A percentile compares a stretch with the other conserved stretches of the same genome.
Conservation (phyloP, 1,284 basidiomycete species). For the Ceratobasidium sp. region DNA sequence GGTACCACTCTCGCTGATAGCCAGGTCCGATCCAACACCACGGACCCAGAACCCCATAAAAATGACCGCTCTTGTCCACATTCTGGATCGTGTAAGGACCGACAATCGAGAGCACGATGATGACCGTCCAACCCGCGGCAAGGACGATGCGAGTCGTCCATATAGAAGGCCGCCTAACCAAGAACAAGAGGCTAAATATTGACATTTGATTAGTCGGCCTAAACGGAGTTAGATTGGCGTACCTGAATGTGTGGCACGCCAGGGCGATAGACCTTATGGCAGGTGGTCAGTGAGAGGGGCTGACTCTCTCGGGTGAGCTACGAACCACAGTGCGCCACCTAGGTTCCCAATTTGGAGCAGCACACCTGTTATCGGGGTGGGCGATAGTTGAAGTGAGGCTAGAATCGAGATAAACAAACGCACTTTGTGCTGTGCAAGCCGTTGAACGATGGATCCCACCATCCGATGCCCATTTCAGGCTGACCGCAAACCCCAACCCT, state of each 20-base stretch:
- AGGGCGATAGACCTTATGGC: conserved; percentile 38
- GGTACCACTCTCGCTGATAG: too few relatives aligned
- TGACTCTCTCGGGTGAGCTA: too few relatives aligned
- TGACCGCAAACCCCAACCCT: conserved; percentile 26
- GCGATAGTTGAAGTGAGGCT: neutral
- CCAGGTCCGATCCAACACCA: too few relatives aligned
- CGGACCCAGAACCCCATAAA: too few relatives aligned
- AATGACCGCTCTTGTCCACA: too few relatives aligned
- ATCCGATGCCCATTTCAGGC: conserved; percentile 29
- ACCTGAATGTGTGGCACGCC: conserved; percentile 10
- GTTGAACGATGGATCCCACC: conserved; percentile 22
- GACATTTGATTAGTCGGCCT: neutral
- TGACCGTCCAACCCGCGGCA: conserved; percentile 12
- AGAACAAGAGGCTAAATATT: conserved; percentile 11
- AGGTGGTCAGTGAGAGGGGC: too few relatives aligned
- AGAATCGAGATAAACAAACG: neutral
- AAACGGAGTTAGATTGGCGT: neutral
- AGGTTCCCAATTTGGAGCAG: conserved; percentile 22
- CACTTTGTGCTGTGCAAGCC: conserved; percentile 29
- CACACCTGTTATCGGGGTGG: neutral
- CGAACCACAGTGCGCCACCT: conserved; percentile 31
- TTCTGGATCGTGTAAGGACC: too few relatives aligned
- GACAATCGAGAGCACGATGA: conserved; percentile 24
- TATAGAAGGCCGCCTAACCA: conserved; percentile 29
- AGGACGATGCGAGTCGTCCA: conserved; percentile 4